These are phyloP conservation scores for Skeletonema grethae DNA, from an alignment of 108 stramenopile genomes.

Conservation along the genomic window DNA sequence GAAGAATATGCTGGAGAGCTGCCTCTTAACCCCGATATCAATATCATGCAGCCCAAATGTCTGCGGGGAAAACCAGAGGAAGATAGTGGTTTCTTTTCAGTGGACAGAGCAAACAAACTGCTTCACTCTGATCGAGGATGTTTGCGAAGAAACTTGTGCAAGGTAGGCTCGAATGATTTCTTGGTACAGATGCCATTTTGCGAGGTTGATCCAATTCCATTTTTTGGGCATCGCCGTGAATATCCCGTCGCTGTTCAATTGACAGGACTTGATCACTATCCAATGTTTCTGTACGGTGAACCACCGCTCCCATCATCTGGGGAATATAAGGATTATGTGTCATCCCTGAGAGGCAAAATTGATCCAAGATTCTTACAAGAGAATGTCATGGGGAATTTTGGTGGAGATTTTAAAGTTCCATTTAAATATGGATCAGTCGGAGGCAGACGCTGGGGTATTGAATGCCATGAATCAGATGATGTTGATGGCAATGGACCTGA, in stretches of 20 bases:
- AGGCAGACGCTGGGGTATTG: too few relatives aligned
- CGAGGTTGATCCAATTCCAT: background rate
- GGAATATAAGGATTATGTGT: background rate
- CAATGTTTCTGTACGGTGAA: background rate
- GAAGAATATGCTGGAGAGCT: background rate
- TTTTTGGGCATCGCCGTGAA: background rate
- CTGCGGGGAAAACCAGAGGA: background rate
- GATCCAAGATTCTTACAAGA: background rate
- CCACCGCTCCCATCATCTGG: constrained; percentile 1
- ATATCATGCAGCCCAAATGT: constrained; percentile 1
- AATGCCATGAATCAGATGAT: background rate
- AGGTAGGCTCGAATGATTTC: constrained; percentile 1
- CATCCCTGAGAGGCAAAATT: background rate
- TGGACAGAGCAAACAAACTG: background rate
- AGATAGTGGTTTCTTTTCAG: background rate
- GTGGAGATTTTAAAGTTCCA: background rate
- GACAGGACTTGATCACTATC: background rate
- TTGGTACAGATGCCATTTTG: constrained; percentile 1
- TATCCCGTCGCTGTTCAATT: constrained; percentile 5
- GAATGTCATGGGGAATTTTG: background rate
- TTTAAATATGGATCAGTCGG: background rate
- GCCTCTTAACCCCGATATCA: background rate
- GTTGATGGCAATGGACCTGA: background rate
- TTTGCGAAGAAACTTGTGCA: constrained; percentile 3
- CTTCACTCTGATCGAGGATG: background rate